Evolutionary conservation across 805 yeast genomes (phyloP).

Genomic region (Myxozyma sirexii): DNA sequence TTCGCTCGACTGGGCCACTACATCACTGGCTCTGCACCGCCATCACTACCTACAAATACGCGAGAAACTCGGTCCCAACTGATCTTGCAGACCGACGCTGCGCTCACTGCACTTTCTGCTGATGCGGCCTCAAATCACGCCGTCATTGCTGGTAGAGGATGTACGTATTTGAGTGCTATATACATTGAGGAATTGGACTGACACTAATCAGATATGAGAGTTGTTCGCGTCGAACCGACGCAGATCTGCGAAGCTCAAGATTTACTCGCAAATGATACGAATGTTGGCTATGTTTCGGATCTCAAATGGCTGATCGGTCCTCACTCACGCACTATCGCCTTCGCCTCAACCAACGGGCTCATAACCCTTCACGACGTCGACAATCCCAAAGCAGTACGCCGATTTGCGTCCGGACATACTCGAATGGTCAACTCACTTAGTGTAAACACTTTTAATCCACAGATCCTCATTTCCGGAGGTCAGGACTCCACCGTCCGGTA

Average conservation of each 20-base stretch:
- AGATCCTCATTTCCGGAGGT: slow-evolving; percentile 71
- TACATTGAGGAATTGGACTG: background rate
- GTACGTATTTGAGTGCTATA: background rate
- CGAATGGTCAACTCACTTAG: slow-evolving; percentile 59
- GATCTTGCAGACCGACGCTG: slow-evolving; percentile 7
- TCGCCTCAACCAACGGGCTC: slow-evolving; percentile 38
- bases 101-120: slow-evolving; percentile 23
- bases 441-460: slow-evolving; percentile 66
- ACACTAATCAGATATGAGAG: slow-evolving; percentile 8
- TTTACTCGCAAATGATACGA: slow-evolving; percentile 34
- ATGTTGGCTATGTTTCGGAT: slow-evolving; percentile 40
- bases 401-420: slow-evolving; percentile 43
- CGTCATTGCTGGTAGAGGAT: slow-evolving; percentile 30
- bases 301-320: slow-evolving; percentile 42
- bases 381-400: slow-evolving; percentile 12
- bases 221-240: slow-evolving; percentile 19
- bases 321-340: slow-evolving; percentile 28
- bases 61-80: background rate
- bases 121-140: slow-evolving; percentile 22
- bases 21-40: slow-evolving; percentile 12
- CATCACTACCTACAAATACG: slow-evolving; percentile 1
- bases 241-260: slow-evolving; percentile 10
- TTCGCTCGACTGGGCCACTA: slow-evolving; percentile 21
- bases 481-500: slow-evolving; percentile 73
- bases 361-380: slow-evolving; percentile 42